Conservation (phyloP, 441 rosid species). For the Bruguiera hainesii region DNA sequence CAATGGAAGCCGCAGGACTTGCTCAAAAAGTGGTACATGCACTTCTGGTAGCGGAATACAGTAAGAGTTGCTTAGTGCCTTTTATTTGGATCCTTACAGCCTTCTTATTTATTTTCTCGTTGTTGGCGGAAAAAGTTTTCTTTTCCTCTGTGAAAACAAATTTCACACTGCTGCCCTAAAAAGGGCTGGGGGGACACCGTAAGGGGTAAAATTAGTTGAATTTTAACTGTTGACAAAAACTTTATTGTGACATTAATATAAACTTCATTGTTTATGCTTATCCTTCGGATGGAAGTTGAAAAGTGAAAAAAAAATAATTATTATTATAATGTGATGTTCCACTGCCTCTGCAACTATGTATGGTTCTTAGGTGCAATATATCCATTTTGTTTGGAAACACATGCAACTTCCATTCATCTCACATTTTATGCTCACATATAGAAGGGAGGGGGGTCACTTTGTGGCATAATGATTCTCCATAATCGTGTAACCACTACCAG, state of each 20-base stretch:
- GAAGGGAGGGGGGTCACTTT: neutral
- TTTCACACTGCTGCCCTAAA: too few relatives aligned
- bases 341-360: neutral
- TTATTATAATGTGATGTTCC: neutral
- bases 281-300: neutral
- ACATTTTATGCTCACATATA: neutral
- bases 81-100: too few relatives aligned
- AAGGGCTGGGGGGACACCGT: too few relatives aligned
- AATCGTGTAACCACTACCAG: neutral
- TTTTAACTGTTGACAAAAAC: too few relatives aligned
- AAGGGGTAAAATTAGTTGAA: too few relatives aligned
- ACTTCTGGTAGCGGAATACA: conserved; percentile 85
- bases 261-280: too few relatives aligned
- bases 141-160: too few relatives aligned
- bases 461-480: neutral
- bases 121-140: neutral
- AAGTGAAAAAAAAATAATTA: neutral
- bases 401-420: neutral
- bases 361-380: neutral
- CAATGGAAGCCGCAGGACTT: conserved; percentile 67
- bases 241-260: too few relatives aligned
- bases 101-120: too few relatives aligned
- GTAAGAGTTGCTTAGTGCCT: conserved; percentile 44
- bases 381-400: neutral
- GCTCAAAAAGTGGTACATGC: conserved; percentile 73